A percentile compares a stretch with the other conserved stretches of the same genome.
Conservation (phyloP, 2,329 filamentous ascomycete genomes). For the Trichoderma cornu-damae region DNA sequence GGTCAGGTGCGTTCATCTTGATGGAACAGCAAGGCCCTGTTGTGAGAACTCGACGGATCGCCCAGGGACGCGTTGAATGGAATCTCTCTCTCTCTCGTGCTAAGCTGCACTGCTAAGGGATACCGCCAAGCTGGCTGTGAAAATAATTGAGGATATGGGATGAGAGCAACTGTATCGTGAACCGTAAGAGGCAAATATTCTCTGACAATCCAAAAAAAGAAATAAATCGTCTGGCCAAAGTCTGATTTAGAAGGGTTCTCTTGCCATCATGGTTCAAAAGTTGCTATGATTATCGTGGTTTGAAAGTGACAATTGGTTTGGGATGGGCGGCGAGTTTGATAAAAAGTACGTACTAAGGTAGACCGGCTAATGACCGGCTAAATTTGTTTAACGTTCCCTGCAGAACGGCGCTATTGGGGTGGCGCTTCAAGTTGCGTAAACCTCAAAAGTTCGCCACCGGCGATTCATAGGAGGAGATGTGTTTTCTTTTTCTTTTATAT, state of each 20-base stretch:
- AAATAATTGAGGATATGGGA: background rate
- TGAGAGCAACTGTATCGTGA: background rate
- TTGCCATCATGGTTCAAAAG: slow-evolving; percentile 7
- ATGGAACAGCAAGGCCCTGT: background rate
- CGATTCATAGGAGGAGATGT: background rate
- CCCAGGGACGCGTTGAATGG: background rate
- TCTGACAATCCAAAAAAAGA: slow-evolving; percentile 20
- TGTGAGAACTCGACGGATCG: background rate
- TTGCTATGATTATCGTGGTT: slow-evolving; percentile 3
- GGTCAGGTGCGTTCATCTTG: slow-evolving; percentile 53
- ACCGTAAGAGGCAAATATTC: background rate
- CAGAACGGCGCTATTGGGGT: too few species aligned
- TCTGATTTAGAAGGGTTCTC: slow-evolving; percentile 4
- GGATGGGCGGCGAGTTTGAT: slow-evolving; percentile 7
- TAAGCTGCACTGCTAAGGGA: background rate
- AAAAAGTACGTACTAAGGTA: too few species aligned
- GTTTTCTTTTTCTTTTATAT: background rate
- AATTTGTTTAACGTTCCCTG: background rate
- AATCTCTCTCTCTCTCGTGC: slow-evolving; percentile 3
- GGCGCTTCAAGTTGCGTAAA: too few species aligned
- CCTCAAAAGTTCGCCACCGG: background rate
- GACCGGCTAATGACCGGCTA: slow-evolving; percentile 15
- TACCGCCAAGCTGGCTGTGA: background rate
- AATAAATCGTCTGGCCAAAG: background rate
- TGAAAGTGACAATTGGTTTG: background rate